These are phyloP conservation scores for Larix sibirica DNA, from an alignment of 83 land plant species.

Conservation along the genomic window DNA sequence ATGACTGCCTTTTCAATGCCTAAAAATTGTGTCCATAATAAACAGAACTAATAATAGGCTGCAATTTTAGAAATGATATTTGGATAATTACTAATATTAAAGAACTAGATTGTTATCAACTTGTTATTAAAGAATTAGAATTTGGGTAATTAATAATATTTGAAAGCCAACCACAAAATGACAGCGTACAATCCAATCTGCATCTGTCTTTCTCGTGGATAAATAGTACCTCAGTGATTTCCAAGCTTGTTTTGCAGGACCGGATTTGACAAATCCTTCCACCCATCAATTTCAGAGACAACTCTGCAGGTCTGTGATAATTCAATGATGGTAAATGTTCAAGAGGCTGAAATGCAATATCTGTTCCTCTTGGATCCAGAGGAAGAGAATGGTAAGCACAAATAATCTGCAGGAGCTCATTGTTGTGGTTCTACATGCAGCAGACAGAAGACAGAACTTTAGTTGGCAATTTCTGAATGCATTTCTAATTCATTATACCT, in stretches of 20 bases:
- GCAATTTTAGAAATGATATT: background rate
- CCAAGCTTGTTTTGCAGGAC: slow-evolving; percentile 25
- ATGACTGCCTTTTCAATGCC: background rate
- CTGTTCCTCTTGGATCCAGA: slow-evolving; percentile 68
- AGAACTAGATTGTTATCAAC: background rate
- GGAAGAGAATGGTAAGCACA: slow-evolving; percentile 80
- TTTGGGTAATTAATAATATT: background rate
- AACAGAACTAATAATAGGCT: background rate
- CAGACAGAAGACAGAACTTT: background rate
- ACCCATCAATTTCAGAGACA: slow-evolving; percentile 37
- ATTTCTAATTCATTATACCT: background rate
- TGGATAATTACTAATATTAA: background rate
- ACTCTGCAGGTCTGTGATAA: slow-evolving; percentile 58
- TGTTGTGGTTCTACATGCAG: slow-evolving; percentile 57
- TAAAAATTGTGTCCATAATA: background rate
- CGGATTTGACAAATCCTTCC: slow-evolving; percentile 28
- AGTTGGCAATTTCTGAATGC: background rate
- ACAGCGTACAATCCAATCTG: background rate
- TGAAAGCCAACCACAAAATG: background rate
- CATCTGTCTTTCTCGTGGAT: background rate
- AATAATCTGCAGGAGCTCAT: slow-evolving; percentile 79
- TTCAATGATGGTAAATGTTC: slow-evolving; percentile 83
- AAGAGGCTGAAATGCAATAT: slow-evolving; percentile 76
- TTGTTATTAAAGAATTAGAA: background rate
- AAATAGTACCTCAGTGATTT: slow-evolving; percentile 50